Base-by-base conservation (phyloP, 768 basidiomycete genomes). In the Collybia nuda region DNA sequence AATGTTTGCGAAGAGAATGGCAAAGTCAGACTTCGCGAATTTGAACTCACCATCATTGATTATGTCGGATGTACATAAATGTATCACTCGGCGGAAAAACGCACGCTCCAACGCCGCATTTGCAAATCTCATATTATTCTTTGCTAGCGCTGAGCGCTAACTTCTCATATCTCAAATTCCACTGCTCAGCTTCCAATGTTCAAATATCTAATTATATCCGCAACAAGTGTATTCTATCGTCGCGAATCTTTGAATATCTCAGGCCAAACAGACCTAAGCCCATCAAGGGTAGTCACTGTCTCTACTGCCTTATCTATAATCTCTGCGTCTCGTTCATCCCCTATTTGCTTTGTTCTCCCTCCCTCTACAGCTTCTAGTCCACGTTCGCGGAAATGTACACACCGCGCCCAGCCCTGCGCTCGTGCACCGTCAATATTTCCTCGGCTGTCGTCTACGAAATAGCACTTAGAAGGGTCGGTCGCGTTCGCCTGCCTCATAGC, bases 391-490 rank as follows among this genome's bases (percentile, higher is more conserved):
- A 90, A 93, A 60, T 91, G 86, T 2, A 82, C 88, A 40, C 86
- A 86, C 51, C 79, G 78, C 0, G 75, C 81, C 91, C 91, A 93
- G 2, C 85, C 85, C 9, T 85, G 65, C 15, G 67, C 66, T 48
- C 73, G 74, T 6, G 91, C 91, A 14, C 83, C 82, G 48, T 80
- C 69, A 18, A 93, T 79, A 56, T 93, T 93, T 18, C 66, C 62
- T 59, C 80, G 70, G 57, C 78, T 92, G 63, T 93, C 91, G 57
- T 93, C 91, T 23, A 93, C 66, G 60, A 93, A 93, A 55, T 84
- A 82, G 56, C 85, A 90, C 61, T 82, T 87, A 9, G 79, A 75
- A 1, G 85, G 80, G 67, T 92, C 86, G 0, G 70, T 68, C 12
- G 89, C 62, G 5, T 73, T 69, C 5, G 88, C 89, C 52, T 74